Evolutionary conservation across 352 stramenopile genomes (phyloP).

Genomic region (Phytophthora niederhauseri): DNA sequence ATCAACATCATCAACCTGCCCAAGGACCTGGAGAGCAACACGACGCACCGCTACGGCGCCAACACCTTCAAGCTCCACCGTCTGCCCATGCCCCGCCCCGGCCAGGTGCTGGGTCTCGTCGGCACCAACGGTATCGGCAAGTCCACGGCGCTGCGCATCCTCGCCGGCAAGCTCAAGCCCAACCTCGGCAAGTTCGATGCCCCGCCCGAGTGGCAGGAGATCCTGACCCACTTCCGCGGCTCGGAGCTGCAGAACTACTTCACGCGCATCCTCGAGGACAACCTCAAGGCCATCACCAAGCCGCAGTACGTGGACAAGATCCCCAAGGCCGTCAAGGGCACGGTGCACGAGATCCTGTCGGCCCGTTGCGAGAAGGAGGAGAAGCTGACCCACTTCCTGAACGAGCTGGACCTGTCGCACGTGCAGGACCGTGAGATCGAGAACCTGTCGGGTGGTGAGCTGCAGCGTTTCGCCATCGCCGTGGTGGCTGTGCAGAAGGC

Average conservation of each 20-base stretch:
- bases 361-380: conserved; percentile 93
- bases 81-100: conserved; percentile 98
- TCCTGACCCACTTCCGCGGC: conserved; percentile 98
- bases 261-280: conserved; percentile 98
- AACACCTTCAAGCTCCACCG: conserved; percentile 99
- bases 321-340: conserved; percentile 95
- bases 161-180: conserved; percentile 99
- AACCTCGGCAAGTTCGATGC: conserved; percentile 98
- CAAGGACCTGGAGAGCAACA: conserved; percentile 98
- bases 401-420: conserved; percentile 97
- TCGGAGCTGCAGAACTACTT: conserved; percentile 99
- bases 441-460: conserved; percentile 97
- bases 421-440: conserved; percentile 97
- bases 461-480: conserved; percentile 99
- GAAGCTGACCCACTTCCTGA: conserved; percentile 84
- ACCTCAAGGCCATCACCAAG: conserved; percentile 99
- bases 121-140: conserved; percentile 99
- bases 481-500: conserved; percentile 95
- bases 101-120: conserved; percentile 98
- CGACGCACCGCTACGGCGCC: conserved; percentile 99
- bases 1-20: conserved; percentile 99
- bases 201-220: conserved; percentile 99
- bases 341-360: conserved; percentile 94
- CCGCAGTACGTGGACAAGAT: conserved; percentile 99
- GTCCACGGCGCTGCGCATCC: conserved; percentile 99